Conservation (phyloP, 2,329 filamentous ascomycete species). For the Epicoccum sorghinum region DNA sequence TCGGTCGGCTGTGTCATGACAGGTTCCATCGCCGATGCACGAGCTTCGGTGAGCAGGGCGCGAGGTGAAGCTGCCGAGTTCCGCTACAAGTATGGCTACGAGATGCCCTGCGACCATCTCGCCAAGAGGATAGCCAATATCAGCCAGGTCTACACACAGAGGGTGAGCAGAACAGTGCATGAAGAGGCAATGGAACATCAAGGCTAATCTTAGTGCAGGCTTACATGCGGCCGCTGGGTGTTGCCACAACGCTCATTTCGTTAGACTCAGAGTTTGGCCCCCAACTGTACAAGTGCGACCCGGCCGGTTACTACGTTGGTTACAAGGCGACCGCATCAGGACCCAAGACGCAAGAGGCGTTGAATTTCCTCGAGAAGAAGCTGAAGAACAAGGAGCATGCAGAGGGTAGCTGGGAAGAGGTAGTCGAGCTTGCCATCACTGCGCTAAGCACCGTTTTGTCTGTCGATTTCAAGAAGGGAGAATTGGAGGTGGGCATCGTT, state of each 20-base stretch:
- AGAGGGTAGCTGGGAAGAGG: slow-evolving; percentile 93
- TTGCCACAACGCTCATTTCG: slow-evolving; percentile 93
- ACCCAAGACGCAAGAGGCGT: slow-evolving; percentile 97
- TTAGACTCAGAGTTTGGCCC: slow-evolving; percentile 91
- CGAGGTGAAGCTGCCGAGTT: slow-evolving; percentile 97
- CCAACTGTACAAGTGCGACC: slow-evolving; percentile 97
- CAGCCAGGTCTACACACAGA: slow-evolving; percentile 98
- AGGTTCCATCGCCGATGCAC: slow-evolving; percentile 95
- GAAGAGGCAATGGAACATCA: slow-evolving; percentile 1
- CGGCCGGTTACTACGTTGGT: slow-evolving; percentile 95
- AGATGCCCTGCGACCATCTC: slow-evolving; percentile 98
- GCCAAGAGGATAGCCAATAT: slow-evolving; percentile 98
- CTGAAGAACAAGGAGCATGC: slow-evolving; percentile 98
- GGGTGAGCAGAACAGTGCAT: slow-evolving; percentile 62
- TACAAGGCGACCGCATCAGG: slow-evolving; percentile 98
- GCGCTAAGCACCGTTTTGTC: slow-evolving; percentile 95
- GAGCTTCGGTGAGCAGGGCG: slow-evolving; percentile 89
- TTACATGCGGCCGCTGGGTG: slow-evolving; percentile 97
- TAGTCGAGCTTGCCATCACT: slow-evolving; percentile 94
- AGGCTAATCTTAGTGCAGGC: slow-evolving; percentile 62
- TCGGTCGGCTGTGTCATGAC: slow-evolving; percentile 99
- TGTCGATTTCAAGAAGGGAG: slow-evolving; percentile 99
- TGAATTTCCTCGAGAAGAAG: slow-evolving; percentile 99
- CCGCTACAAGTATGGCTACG: slow-evolving; percentile 97
- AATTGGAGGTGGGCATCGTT: slow-evolving; percentile 97